Percentiles rank a stretch among this genome's conserved stretches.
Conservation (phyloP, 2,329 filamentous ascomycete genomes). For the Aspergillus candidus region DNA sequence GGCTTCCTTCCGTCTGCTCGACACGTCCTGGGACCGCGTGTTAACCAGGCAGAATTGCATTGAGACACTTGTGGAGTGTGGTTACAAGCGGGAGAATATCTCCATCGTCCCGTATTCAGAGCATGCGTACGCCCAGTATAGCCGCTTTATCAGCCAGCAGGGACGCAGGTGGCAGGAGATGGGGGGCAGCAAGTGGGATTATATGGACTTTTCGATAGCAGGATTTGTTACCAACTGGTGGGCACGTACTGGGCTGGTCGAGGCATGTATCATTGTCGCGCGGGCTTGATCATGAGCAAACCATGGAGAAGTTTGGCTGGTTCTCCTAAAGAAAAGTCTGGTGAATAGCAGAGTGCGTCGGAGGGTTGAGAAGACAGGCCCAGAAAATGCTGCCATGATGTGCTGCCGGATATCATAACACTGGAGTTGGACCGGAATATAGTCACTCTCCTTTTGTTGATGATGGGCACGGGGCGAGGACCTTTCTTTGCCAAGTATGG, state of each 20-base stretch:
- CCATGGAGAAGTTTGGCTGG: too few relatives aligned
- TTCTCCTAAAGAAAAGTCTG: too few relatives aligned
- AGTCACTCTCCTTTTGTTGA: too few relatives aligned
- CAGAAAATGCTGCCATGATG: too few relatives aligned
- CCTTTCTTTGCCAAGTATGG: too few relatives aligned
- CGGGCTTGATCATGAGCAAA: neutral
- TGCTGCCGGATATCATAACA: too few relatives aligned
- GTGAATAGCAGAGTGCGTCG: too few relatives aligned
- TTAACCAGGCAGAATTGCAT: neutral
- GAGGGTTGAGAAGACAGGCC: too few relatives aligned
- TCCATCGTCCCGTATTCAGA: neutral
- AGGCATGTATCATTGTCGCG: neutral
- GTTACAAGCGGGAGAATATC: neutral
- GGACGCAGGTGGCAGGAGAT: neutral
- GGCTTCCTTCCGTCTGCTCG: neutral
- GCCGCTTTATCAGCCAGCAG: neutral
- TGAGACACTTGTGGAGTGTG: neutral
- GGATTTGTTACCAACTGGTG: neutral
- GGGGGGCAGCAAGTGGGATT: neutral
- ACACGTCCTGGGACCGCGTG: neutral
- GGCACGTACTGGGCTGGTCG: neutral
- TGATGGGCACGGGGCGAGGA: too few relatives aligned
- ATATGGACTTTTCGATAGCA: neutral
- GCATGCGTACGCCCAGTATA: neutral
- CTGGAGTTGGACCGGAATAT: too few relatives aligned